Evolutionary conservation across 75 land plant genomes (phyloP), one percentile per base, ranked within the genome.

Genomic region (Cryptomeria japonica): DNA sequence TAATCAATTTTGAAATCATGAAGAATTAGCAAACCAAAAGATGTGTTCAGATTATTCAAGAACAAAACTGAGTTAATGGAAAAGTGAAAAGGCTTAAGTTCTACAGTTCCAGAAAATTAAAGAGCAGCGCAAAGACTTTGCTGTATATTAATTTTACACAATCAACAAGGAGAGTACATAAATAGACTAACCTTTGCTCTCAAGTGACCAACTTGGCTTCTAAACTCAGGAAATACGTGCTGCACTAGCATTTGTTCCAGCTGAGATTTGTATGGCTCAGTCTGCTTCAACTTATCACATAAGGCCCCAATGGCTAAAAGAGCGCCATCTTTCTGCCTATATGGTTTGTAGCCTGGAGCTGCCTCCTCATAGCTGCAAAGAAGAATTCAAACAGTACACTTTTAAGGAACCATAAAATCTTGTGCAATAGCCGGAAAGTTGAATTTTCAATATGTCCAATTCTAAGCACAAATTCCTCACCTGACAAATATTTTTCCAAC

Each of bases 151-250:
- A n/a, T 82, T n/a, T 13, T 12, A 3, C 42, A 42, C 47, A 46
- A 0, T 13, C 42, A 82, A 82, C 28, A 11, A 46, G 0, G 32
- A n/a, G 2, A 39, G 16, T 72, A 41, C 78, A 25, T 19, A 87
- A 85, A 88, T 9, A 22, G 55, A 87, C 89, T 41, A 80, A 97
- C 99, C 97, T 98, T 98, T 47, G 99, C 99, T 91, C 99, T 93
- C 34, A 98, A 94, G 87, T 98, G 99, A 44, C 99, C 99, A 88
- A 90, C 93, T 58, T 94, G 97, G 87, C 99, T 97, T 84, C 89
- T 91, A 88, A 98, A 98, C 87, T 98, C 99, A 39, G 99, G 99
- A 84, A 94, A 97, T 25, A 98, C 99, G 93, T 98, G 97, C 80
- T 97, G 99, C 64, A 98, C 97, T 83, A 98, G 90, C 99, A 98